These are phyloP conservation scores for Fusarium metavorans DNA, from an alignment of 2,329 filamentous ascomycete genomes.

Conservation along the genomic window DNA sequence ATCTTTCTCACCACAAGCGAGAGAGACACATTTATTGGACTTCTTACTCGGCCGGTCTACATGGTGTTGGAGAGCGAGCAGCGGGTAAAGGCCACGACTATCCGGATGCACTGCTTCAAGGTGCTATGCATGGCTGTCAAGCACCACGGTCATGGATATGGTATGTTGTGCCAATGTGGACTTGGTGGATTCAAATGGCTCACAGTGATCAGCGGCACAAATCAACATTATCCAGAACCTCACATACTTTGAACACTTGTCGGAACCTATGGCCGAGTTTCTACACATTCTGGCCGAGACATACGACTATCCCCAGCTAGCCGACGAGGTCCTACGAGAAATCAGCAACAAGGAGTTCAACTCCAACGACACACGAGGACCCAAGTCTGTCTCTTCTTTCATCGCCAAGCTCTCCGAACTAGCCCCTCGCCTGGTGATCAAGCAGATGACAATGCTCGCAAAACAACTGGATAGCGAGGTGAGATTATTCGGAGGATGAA, in stretches of 20 bases:
- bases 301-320: slow-evolving; percentile 96
- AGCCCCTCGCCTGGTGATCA: slow-evolving; percentile 90
- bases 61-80: slow-evolving; percentile 94
- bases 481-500: slow-evolving; percentile 24
- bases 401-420: slow-evolving; percentile 94
- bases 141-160: slow-evolving; percentile 96
- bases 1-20: slow-evolving; percentile 98
- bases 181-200: slow-evolving; percentile 32
- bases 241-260: slow-evolving; percentile 98
- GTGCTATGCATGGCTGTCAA: slow-evolving; percentile 97
- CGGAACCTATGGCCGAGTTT: slow-evolving; percentile 98
- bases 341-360: slow-evolving; percentile 99
- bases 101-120: slow-evolving; percentile 97
- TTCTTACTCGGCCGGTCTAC: slow-evolving; percentile 94
- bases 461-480: slow-evolving; percentile 96
- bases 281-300: slow-evolving; percentile 95
- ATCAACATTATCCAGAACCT: slow-evolving; percentile 98
- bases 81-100: slow-evolving; percentile 86
- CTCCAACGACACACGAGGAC: slow-evolving; percentile 92
- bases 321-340: slow-evolving; percentile 93
- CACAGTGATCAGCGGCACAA: slow-evolving; percentile 77
- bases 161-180: slow-evolving; percentile 58
- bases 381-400: slow-evolving; percentile 95
- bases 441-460: slow-evolving; percentile 95
- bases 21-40: slow-evolving; percentile 90